A percentile compares a stretch with the other conserved stretches of the same genome.
Conservation (phyloP, 192 early-diverging fungal genomes). For the Podila epigama region DNA sequence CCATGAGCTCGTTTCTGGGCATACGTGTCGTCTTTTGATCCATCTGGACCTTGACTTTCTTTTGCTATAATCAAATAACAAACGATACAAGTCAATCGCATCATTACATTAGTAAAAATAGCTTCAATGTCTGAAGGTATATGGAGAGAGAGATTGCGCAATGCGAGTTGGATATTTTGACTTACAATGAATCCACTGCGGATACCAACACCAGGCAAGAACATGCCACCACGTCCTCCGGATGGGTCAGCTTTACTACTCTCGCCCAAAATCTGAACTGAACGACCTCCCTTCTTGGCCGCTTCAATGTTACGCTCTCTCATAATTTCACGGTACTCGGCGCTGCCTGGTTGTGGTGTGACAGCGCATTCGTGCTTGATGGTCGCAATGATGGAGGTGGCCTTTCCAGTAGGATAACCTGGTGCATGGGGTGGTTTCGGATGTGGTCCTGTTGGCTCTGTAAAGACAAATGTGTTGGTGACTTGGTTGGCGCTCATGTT, state of each 20-base stretch:
- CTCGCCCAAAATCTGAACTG: slow-evolving; percentile 57
- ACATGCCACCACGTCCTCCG: slow-evolving; percentile 52
- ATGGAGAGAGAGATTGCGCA: slow-evolving; percentile 11
- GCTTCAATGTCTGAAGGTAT: neutral
- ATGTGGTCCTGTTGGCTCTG: slow-evolving; percentile 59
- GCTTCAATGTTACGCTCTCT: slow-evolving; percentile 68
- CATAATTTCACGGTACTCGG: slow-evolving; percentile 72
- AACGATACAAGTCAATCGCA: neutral
- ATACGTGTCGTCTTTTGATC: slow-evolving; percentile 86
- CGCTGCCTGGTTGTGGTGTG: slow-evolving; percentile 63
- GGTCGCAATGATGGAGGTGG: slow-evolving; percentile 65
- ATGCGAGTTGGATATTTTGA: slow-evolving; percentile 27
- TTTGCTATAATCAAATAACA: slow-evolving; percentile 37
- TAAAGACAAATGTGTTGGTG: slow-evolving; percentile 81
- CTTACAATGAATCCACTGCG: slow-evolving; percentile 56
- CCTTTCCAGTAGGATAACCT: slow-evolving; percentile 54
- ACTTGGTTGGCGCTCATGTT: slow-evolving; percentile 73
- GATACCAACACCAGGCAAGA: slow-evolving; percentile 44
- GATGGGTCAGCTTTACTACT: slow-evolving; percentile 53
- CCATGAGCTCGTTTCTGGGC: slow-evolving; percentile 84
- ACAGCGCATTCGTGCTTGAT: slow-evolving; percentile 79
- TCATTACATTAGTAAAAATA: neutral
- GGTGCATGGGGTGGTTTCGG: slow-evolving; percentile 21
- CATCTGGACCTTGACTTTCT: slow-evolving; percentile 54
- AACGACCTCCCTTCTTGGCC: slow-evolving; percentile 54